Conservation (phyloP, 805 yeast genomes). For the Ogataea ganodermae region DNA sequence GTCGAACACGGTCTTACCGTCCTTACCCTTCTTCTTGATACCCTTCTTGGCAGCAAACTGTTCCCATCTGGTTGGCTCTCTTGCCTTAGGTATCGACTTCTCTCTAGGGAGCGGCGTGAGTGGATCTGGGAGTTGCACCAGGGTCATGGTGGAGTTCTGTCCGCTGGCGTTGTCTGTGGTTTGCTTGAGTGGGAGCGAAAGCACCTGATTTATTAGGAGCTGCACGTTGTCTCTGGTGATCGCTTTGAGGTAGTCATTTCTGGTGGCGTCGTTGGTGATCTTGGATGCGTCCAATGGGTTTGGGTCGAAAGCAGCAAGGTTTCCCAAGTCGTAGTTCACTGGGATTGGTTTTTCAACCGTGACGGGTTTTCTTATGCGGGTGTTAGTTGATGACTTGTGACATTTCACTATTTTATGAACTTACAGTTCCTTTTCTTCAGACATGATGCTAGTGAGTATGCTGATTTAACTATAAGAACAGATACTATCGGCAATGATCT, state of each 20-base stretch:
- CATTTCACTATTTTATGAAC: constrained; percentile 2
- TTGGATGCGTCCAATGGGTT: constrained; percentile 74
- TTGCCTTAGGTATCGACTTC: constrained; percentile 90
- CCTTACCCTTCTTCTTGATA: constrained; percentile 83
- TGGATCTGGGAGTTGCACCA: constrained; percentile 84
- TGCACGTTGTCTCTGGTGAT: constrained; percentile 92
- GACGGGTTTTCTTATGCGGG: constrained; percentile 55
- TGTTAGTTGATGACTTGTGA: constrained; percentile 7
- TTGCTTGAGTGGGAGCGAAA: constrained; percentile 85
- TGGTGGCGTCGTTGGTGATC: constrained; percentile 52
- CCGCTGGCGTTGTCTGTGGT: constrained; percentile 59
- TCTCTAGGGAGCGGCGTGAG: constrained; percentile 86
- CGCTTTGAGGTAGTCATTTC: constrained; percentile 63
- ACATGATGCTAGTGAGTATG: constrained; percentile 9
- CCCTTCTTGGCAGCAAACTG: constrained; percentile 95
- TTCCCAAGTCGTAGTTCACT: constrained; percentile 85
- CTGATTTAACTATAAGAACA: too few species aligned
- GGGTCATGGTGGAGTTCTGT: constrained; percentile 72
- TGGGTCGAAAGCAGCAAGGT: constrained; percentile 85
- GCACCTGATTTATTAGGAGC: constrained; percentile 82
- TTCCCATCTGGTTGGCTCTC: constrained; percentile 95
- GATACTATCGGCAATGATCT: neutral
- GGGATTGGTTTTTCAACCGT: constrained; percentile 93
- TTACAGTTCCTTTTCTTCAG: constrained; percentile 23
- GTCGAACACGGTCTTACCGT: constrained; percentile 86